These are phyloP conservation scores for Medicago ruthenica DNA, from an alignment of 306 rosid species.

Conservation along the genomic window DNA sequence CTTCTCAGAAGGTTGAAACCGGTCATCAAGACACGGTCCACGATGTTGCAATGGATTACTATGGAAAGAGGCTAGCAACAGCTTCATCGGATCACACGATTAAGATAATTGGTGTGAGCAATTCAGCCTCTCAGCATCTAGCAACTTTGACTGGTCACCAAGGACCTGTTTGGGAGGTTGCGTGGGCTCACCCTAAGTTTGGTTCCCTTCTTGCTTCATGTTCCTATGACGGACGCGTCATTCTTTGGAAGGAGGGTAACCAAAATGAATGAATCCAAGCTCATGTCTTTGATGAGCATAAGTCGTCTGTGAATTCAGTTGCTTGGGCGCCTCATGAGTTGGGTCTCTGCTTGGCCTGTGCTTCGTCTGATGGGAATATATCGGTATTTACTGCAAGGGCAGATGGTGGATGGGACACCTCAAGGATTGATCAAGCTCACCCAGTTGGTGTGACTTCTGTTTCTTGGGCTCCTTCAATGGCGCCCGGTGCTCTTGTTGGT, in stretches of 20 bases:
- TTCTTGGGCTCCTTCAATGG: slow-evolving; percentile 89
- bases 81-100: slow-evolving; percentile 86
- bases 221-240: slow-evolving; percentile 76
- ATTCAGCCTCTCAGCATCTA: slow-evolving; percentile 72
- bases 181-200: slow-evolving; percentile 87
- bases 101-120: slow-evolving; percentile 86
- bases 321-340: slow-evolving; percentile 97
- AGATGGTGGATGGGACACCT: no score
- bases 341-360: slow-evolving; percentile 84
- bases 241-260: slow-evolving; percentile 87
- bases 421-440: no score
- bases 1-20: no score
- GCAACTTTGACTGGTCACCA: slow-evolving; percentile 78
- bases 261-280: slow-evolving; percentile 79
- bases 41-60: slow-evolving; percentile 85
- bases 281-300: slow-evolving; percentile 74
- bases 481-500: slow-evolving; percentile 81
- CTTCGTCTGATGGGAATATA: slow-evolving; percentile 88
- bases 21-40: slow-evolving; percentile 83
- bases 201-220: slow-evolving; percentile 81
- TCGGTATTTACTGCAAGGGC: no score
- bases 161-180: slow-evolving; percentile 88
- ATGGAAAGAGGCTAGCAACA: slow-evolving; percentile 82
- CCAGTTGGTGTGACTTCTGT: no score
- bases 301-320: slow-evolving; percentile 77